phyloP scores from a whole-genome alignment of 306 rosid genomes.

The Clitoria ternatea region DNA sequence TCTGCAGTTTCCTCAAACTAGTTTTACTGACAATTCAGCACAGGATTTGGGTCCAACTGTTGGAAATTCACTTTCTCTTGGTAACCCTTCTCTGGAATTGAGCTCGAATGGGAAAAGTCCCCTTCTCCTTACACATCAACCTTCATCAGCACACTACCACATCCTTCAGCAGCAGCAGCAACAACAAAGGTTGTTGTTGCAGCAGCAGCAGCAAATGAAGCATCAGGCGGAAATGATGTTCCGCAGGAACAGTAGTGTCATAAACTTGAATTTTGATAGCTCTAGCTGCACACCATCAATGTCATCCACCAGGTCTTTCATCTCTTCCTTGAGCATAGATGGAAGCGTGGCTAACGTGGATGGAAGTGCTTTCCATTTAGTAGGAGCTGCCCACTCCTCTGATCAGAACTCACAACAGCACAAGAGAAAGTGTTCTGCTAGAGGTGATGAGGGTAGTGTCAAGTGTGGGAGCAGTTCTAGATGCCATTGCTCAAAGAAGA shows the following conservation, averaged over 20 bases:
- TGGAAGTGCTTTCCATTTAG: slow-evolving; percentile 61
- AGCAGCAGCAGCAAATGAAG: slow-evolving; percentile 40
- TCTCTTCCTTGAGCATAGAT: slow-evolving; percentile 69
- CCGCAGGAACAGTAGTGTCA: slow-evolving; percentile 55
- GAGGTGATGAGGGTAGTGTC: slow-evolving; percentile 68
- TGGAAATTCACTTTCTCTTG: slow-evolving; percentile 36
- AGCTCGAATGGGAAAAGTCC: slow-evolving; percentile 53
- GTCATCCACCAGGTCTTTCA: slow-evolving; percentile 77
- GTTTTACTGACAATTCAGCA: slow-evolving; percentile 40
- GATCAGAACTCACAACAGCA: slow-evolving; percentile 64
- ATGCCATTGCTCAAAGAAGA: slow-evolving; percentile 91
- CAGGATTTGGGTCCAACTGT: slow-evolving; percentile 42
- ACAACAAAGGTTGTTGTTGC: slow-evolving; percentile 55
- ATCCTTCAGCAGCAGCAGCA: slow-evolving; percentile 62
- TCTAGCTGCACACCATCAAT: slow-evolving; percentile 69
- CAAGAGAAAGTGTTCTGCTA: slow-evolving; percentile 70
- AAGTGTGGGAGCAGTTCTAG: slow-evolving; percentile 69
- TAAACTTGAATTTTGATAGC: slow-evolving; percentile 69
- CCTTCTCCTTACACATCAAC: slow-evolving; percentile 42
- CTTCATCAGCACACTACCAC: slow-evolving; percentile 42
- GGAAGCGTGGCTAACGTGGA: slow-evolving; percentile 51
- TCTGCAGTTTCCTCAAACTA: slow-evolving; percentile 38
- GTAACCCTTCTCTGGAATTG: slow-evolving; percentile 55
- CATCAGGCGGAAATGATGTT: slow-evolving; percentile 58
- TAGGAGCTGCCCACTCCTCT: slow-evolving; percentile 62